Evolutionary conservation across 1,139 yeast species (phyloP), one percentile per base, ranked within the genome.

Genomic region (Scheffersomyces quercinus): DNA sequence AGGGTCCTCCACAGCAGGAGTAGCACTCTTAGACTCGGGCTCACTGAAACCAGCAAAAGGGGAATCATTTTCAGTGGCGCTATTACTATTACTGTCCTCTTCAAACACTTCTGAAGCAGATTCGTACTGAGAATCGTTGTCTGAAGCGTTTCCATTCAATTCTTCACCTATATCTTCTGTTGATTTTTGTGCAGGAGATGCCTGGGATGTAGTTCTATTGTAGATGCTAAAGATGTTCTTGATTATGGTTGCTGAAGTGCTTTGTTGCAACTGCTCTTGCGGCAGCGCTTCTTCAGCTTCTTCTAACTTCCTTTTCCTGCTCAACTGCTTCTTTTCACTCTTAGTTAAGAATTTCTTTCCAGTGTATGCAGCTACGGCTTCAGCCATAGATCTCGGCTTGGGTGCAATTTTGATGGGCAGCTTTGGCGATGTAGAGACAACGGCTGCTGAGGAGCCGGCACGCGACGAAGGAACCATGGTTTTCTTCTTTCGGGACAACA

Each of bases 301-400:
- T 28, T 20, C 35, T 31, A 36, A 28, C 42, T 12, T 41, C 48
- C 40, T 55, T 58, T 38, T 58, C 52, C 37, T 52, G 47, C 48
- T 59, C 40, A 58, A 55, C 40, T 55, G 59, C 43, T 59, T 65
- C 51, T 63, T 62, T 47, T 73, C 75, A 37, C 64, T 63, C 46
- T 69, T 72, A 16, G 74, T 64, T 35, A 75, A 58, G 52, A 73
- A 76, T 53, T 72, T 77, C 52, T 70, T 73, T 16, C 83, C 83
- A 0, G 83, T 74, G 56, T 81, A 81, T 3, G 79, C 76, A 7
- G 83, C 83, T 31, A 81, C 79, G 2, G 85, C 85, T 56, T 79
- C 84, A 3, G 83, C 83, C 78, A 81, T 71, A 28, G 82, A 74
- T 50, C 64, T 71, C 4, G 82, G 81, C 50, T 73, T 70, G 37